phyloP scores from a whole-genome alignment of 2,329 filamentous ascomycete species.

The Aspergillus arachidicola region DNA sequence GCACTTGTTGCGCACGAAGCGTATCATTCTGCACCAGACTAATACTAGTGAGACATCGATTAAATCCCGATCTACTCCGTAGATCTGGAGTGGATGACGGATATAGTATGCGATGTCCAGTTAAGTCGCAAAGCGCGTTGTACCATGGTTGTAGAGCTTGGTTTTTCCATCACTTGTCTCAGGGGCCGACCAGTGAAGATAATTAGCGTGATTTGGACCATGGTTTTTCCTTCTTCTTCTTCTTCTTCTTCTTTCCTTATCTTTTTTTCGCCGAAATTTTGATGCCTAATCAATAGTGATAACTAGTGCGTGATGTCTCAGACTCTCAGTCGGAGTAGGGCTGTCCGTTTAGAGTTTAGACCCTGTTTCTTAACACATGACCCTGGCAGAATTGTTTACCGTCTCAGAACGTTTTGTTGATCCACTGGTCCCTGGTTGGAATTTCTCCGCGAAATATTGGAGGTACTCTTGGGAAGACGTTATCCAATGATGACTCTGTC shows the following conservation, averaged over 20 bases:
- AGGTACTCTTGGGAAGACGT: background rate
- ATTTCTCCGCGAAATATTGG: background rate
- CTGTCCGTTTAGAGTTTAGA: background rate
- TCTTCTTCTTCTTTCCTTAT: background rate
- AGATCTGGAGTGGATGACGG: background rate
- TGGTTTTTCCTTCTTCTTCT: background rate
- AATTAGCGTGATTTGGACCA: too few relatives aligned
- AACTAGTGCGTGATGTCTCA: too few relatives aligned
- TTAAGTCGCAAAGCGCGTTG: background rate
- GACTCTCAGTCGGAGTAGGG: too few relatives aligned
- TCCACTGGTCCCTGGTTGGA: background rate
- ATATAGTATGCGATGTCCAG: too few relatives aligned
- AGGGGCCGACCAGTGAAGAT: background rate
- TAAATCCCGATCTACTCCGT: background rate
- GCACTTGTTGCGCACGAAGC: constrained; percentile 53
- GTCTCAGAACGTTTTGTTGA: background rate
- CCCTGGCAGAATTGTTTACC: background rate
- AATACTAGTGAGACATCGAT: background rate
- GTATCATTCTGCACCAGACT: constrained; percentile 45
- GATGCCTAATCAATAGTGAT: background rate
- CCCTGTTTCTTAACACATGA: background rate
- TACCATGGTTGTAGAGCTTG: background rate
- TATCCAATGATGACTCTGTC: background rate
- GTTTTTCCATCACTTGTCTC: background rate
- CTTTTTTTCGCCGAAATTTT: too few relatives aligned